Conservation (phyloP, 2,329 filamentous ascomycete species). For the Penicillium sp. region DNA sequence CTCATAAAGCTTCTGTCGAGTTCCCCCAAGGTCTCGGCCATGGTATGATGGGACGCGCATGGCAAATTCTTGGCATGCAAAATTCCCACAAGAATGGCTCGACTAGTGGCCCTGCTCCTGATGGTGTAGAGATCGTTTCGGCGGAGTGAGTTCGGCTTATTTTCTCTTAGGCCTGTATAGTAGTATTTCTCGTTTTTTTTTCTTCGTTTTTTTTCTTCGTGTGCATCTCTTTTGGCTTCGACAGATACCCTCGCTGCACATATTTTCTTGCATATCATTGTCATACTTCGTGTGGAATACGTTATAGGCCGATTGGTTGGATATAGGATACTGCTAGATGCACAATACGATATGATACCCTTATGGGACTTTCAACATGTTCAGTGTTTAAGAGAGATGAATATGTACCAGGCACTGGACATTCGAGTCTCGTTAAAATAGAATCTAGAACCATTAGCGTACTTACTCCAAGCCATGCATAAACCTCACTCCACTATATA, state of each 20-base stretch:
- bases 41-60: conserved; percentile 44
- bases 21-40: conserved; percentile 35
- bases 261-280: conserved; percentile 9
- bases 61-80: conserved; percentile 43
- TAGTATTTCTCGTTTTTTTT: conserved; percentile 2
- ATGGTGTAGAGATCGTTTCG: conserved; percentile 21
- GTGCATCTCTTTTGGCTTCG: conserved; percentile 7
- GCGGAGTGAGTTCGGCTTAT: conserved; percentile 7
- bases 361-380: background rate
- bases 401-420: too few species aligned
- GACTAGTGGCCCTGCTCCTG: conserved; percentile 10
- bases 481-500: background rate
- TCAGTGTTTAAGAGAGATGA: background rate
- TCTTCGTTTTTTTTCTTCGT: conserved; percentile 4
- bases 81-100: conserved; percentile 28
- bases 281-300: background rate
- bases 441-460: background rate
- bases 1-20: conserved; percentile 30
- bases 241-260: conserved; percentile 19
- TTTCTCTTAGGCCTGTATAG: background rate
- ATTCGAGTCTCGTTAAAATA: too few species aligned
- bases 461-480: too few species aligned
- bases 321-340: background rate
- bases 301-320: background rate
- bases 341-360: background rate